Evolutionary conservation across 2,329 filamentous ascomycete species (phyloP).

Genomic region (Pezicula neosporulosa): DNA sequence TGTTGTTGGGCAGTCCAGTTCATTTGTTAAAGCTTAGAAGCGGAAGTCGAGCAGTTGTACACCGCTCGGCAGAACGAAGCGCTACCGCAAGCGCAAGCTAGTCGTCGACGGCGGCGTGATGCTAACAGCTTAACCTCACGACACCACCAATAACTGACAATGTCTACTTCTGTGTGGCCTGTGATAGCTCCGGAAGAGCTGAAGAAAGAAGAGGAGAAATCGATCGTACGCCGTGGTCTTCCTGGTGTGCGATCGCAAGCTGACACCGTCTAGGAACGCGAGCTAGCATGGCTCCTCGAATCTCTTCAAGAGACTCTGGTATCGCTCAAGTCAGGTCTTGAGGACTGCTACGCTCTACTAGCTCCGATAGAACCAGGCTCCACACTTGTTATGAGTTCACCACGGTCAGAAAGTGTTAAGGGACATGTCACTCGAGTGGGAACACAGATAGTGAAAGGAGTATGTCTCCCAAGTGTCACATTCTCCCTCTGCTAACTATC

Average conservation of each 20-base stretch:
- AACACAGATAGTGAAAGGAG: constrained; percentile 86
- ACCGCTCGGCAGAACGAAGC: constrained; percentile 11
- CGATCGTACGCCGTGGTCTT: constrained; percentile 16
- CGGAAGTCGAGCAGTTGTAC: background rate
- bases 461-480: constrained; percentile 39
- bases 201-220: constrained; percentile 25
- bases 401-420: constrained; percentile 85
- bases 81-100: background rate
- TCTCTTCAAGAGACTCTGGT: constrained; percentile 29
- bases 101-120: constrained; percentile 2
- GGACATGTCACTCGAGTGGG: constrained; percentile 88
- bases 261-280: constrained; percentile 19
- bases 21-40: background rate
- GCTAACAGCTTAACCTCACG: background rate
- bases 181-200: constrained; percentile 19
- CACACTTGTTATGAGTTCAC: constrained; percentile 85
- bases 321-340: constrained; percentile 55
- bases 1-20: background rate
- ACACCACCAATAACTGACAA: background rate
- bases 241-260: background rate
- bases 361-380: constrained; percentile 81
- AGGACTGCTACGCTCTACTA: constrained; percentile 85
- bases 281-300: constrained; percentile 31
- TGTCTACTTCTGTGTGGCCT: constrained; percentile 24
- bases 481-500: background rate